Conservation (phyloP, 495 filamentous ascomycete species). For the Hyaloscypha hepaticicola region DNA sequence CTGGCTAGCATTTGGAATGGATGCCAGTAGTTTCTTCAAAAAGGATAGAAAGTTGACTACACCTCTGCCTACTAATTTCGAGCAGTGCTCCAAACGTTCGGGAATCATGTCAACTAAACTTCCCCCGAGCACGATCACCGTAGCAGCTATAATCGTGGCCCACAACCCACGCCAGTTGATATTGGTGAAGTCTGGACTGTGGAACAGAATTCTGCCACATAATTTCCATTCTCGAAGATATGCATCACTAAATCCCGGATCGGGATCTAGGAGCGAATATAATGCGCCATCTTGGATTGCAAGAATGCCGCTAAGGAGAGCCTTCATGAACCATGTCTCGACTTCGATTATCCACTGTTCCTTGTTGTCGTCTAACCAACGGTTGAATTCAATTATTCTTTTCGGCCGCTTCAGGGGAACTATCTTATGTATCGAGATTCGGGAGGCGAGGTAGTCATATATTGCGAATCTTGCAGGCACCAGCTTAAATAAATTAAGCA, state of each 20-base stretch:
- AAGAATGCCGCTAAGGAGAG: not conserved
- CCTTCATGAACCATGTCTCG: slow-evolving; percentile 1
- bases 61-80: too few relatives aligned
- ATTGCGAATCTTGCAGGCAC: not conserved
- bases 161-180: slow-evolving; percentile 3
- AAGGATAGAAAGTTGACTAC: too few relatives aligned
- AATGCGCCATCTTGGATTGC: not conserved
- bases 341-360: slow-evolving; percentile 1
- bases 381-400: not conserved
- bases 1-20: too few relatives aligned
- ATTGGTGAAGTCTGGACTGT: not conserved
- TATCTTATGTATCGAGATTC: not conserved
- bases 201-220: not conserved
- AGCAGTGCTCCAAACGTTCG: too few relatives aligned
- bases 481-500: too few relatives aligned
- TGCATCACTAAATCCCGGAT: not conserved
- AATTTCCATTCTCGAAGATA: not conserved
- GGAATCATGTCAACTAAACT: too few relatives aligned
- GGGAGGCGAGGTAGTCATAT: not conserved
- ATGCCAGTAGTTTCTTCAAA: too few relatives aligned
- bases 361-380: not conserved
- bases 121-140: not conserved
- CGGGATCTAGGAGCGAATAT: not conserved
- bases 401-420: not conserved
- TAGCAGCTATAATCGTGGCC: not conserved